phyloP scores from a whole-genome alignment of 2,329 filamentous ascomycete genomes.

The Coleophoma cylindrospora region DNA sequence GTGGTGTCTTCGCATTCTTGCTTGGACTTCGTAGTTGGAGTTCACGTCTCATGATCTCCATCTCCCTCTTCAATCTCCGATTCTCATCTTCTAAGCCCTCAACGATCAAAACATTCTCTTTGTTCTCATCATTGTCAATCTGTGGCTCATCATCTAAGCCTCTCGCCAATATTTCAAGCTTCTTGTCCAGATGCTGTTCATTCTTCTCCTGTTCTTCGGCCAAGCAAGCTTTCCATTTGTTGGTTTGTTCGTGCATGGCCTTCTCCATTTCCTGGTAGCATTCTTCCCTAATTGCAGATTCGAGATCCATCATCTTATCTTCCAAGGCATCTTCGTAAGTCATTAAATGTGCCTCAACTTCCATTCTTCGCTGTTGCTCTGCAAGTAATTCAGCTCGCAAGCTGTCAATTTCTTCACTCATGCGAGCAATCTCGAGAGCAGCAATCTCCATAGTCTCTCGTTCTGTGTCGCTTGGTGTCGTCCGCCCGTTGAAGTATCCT shows the following conservation, averaged over 20 bases:
- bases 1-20: slow-evolving; percentile 12
- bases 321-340: slow-evolving; percentile 52
- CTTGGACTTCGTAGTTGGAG: slow-evolving; percentile 43
- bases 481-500: slow-evolving; percentile 19
- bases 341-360: slow-evolving; percentile 69
- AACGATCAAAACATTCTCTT: slow-evolving; percentile 46
- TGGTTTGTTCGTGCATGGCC: slow-evolving; percentile 67
- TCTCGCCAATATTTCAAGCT: slow-evolving; percentile 68
- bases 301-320: slow-evolving; percentile 60
- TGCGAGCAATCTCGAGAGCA: slow-evolving; percentile 73
- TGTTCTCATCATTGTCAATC: slow-evolving; percentile 36
- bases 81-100: slow-evolving; percentile 69
- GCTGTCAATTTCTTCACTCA: slow-evolving; percentile 72
- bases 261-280: slow-evolving; percentile 83
- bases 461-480: slow-evolving; percentile 35
- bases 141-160: slow-evolving; percentile 37
- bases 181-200: slow-evolving; percentile 83
- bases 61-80: slow-evolving; percentile 59
- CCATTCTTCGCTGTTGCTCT: slow-evolving; percentile 64
- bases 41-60: slow-evolving; percentile 62
- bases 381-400: slow-evolving; percentile 64
- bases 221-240: slow-evolving; percentile 74
- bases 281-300: slow-evolving; percentile 83
- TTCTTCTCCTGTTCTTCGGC: slow-evolving; percentile 74
- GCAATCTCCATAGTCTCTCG: slow-evolving; percentile 77